These are phyloP conservation scores for Diutina neorugosa DNA, from an alignment of 1,139 yeast genomes.

Conservation along the genomic window DNA sequence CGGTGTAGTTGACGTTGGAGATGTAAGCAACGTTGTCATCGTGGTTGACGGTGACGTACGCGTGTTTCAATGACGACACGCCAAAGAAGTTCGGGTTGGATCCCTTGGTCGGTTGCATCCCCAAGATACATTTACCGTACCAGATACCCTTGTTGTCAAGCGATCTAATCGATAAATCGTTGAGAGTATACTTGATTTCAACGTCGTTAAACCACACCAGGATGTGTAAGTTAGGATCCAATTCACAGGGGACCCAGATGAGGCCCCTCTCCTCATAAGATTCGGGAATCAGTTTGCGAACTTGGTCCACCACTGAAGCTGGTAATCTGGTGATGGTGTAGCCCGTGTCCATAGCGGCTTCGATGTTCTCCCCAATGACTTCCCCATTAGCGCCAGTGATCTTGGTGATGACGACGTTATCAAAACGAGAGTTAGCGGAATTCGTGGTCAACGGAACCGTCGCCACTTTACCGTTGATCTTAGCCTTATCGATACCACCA, in stretches of 20 bases:
- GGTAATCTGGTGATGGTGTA: neutral
- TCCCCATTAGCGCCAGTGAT: neutral
- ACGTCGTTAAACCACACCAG: neutral
- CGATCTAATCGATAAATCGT: neutral
- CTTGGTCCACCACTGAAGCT: neutral
- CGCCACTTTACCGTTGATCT: neutral
- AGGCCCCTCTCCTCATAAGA: neutral
- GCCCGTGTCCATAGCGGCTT: neutral
- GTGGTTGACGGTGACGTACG: constrained; percentile 1
- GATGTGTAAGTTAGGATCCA: neutral
- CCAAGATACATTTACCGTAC: neutral
- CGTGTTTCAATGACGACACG: neutral
- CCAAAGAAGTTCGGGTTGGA: neutral
- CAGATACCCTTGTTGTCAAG: neutral
- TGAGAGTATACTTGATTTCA: neutral
- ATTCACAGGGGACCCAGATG: neutral
- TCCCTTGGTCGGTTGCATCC: neutral
- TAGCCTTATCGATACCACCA: neutral
- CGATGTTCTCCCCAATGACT: neutral
- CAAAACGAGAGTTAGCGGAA: neutral
- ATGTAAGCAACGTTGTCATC: neutral
- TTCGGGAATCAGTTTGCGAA: neutral
- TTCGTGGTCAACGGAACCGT: neutral
- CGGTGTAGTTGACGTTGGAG: constrained; percentile 2
- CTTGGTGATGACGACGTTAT: neutral